Conservation (phyloP, 148 eudicot species). For the Tetragonia tetragonoides region DNA sequence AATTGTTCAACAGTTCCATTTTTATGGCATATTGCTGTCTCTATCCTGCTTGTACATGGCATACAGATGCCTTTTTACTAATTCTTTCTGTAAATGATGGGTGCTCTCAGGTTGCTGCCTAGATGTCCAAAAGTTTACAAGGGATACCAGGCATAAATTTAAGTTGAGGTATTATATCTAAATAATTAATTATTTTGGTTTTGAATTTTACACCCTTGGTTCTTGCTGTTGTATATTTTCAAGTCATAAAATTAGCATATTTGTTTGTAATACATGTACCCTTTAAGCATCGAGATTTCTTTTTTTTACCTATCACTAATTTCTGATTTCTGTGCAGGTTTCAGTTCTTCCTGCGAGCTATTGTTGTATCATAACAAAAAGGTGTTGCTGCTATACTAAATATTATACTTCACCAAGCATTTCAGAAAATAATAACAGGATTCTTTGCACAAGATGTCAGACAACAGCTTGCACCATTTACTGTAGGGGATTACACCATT, state of each 20-base stretch:
- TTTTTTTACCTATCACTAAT: background rate
- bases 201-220: too few species aligned
- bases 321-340: slow-evolving; percentile 13
- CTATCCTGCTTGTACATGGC: background rate
- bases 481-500: background rate
- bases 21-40: background rate
- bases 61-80: background rate
- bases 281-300: too few species aligned
- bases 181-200: background rate
- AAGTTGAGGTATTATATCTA: background rate
- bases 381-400: background rate
- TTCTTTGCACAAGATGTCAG: background rate
- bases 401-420: slow-evolving; percentile 10
- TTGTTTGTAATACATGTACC: too few species aligned
- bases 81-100: background rate
- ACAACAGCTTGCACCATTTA: slow-evolving; percentile 15
- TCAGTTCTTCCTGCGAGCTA: slow-evolving; percentile 4
- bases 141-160: background rate
- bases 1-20: background rate
- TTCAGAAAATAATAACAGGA: slow-evolving; percentile 7
- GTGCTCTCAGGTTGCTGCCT: slow-evolving; percentile 30
- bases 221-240: too few species aligned
- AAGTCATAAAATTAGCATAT: too few species aligned
- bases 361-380: slow-evolving; percentile 4
- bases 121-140: slow-evolving; percentile 13